Percentiles rank a stretch among this genome's conserved stretches.
Conservation (phyloP, 805 yeast genomes). For the Saturnispora silvae region DNA sequence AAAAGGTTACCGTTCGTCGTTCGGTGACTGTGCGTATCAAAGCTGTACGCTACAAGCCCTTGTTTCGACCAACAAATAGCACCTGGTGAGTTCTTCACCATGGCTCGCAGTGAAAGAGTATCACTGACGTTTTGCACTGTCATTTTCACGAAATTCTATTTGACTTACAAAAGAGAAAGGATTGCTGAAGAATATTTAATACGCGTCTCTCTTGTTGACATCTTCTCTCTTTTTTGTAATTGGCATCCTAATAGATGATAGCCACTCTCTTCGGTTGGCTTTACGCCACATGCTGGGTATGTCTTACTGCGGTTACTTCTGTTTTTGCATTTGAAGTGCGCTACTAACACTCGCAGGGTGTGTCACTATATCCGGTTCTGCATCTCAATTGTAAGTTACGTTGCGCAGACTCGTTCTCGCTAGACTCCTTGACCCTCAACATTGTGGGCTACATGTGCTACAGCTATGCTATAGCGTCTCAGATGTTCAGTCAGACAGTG, state of each 20-base stretch:
- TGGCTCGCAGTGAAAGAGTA: slow-evolving; percentile 16
- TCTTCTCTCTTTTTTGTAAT: too few species aligned
- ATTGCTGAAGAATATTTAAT: too few species aligned
- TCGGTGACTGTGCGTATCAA: slow-evolving; percentile 12
- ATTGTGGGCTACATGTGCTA: slow-evolving; percentile 37
- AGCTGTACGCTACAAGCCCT: slow-evolving; percentile 66
- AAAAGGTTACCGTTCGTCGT: slow-evolving; percentile 31
- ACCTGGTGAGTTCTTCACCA: neutral
- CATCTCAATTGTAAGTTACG: slow-evolving; percentile 29
- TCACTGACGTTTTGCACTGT: slow-evolving; percentile 13
- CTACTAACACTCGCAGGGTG: slow-evolving; percentile 22
- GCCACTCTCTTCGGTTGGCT: slow-evolving; percentile 18
- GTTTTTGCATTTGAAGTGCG: neutral
- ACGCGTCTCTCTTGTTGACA: too few species aligned
- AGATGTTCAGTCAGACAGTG: slow-evolving; percentile 28
- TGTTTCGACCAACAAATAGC: slow-evolving; percentile 67
- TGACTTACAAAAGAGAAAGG: too few species aligned
- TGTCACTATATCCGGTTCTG: slow-evolving; percentile 42
- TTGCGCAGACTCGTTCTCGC: slow-evolving; percentile 39
- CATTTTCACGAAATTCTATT: neutral
- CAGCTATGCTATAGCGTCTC: slow-evolving; percentile 32
- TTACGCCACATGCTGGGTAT: slow-evolving; percentile 23
- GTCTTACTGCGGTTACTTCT: slow-evolving; percentile 3
- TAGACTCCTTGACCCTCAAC: slow-evolving; percentile 37
- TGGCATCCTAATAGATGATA: neutral